These are phyloP conservation scores for Passiflora organensis DNA, from an alignment of 345 rosid species.

Conservation along the genomic window DNA sequence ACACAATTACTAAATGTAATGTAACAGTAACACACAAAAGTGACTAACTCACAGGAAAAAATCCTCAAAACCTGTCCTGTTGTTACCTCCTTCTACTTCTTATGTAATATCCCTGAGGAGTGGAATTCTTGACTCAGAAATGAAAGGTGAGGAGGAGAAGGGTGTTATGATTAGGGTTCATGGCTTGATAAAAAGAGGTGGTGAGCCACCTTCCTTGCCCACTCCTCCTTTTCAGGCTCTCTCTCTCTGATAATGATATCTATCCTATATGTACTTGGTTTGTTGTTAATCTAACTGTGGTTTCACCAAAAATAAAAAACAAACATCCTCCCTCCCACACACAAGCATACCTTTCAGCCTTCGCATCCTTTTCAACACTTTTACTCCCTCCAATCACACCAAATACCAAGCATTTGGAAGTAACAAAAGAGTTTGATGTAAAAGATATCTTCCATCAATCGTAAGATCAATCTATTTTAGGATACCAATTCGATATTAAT, in stretches of 20 bases:
- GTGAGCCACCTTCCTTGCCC: slow-evolving; percentile 23
- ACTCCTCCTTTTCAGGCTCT: slow-evolving; percentile 18
- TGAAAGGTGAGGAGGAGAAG: slow-evolving; percentile 10
- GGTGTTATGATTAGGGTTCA: slow-evolving; percentile 38
- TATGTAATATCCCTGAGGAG: not conserved
- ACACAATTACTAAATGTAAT: slow-evolving; percentile 9
- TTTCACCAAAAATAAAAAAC: slow-evolving; percentile 19
- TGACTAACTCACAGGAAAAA: not conserved
- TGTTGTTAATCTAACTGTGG: slow-evolving; percentile 27
- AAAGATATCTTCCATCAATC: too few relatives aligned
- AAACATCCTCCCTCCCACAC: slow-evolving; percentile 8
- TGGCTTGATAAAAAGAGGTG: slow-evolving; percentile 22
- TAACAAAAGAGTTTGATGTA: too few relatives aligned
- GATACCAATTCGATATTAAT: too few relatives aligned
- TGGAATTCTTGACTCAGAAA: not conserved
- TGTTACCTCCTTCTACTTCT: not conserved
- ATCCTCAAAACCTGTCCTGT: not conserved
- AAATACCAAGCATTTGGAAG: too few relatives aligned
- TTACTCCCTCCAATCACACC: too few relatives aligned
- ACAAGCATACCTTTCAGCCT: too few relatives aligned
- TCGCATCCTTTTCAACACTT: slow-evolving; percentile 6
- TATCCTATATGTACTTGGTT: slow-evolving; percentile 20
- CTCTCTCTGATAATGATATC: slow-evolving; percentile 48
- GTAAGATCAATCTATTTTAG: too few relatives aligned
- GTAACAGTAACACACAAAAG: slow-evolving; percentile 6